Percentiles rank a stretch among this genome's conserved stretches.
phyloP scores from a whole-genome alignment of 306 rosid species.

The Cucurbita ficifolia region DNA sequence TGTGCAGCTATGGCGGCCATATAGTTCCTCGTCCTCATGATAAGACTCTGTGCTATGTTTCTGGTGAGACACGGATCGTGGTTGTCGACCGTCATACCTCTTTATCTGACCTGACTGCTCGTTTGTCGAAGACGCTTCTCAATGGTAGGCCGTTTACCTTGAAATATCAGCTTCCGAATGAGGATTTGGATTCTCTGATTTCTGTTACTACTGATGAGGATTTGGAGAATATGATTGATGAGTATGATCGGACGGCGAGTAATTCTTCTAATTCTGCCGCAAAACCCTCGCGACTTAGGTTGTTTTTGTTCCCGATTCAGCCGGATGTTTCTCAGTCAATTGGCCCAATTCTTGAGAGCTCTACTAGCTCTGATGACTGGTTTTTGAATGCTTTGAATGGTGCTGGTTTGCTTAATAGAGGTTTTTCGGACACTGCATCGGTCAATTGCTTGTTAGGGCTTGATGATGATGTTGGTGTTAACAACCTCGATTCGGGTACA shows the following conservation, averaged over 20 bases:
- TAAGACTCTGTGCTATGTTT: conserved; percentile 84
- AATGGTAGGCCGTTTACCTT: conserved; percentile 47
- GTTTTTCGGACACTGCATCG: conserved; percentile 71
- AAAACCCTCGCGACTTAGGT: conserved; percentile 67
- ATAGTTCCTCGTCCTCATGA: conserved; percentile 95
- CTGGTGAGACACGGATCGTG: conserved; percentile 82
- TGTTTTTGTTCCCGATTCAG: conserved; percentile 52
- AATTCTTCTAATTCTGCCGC: conserved; percentile 14
- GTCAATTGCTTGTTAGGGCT: conserved; percentile 67
- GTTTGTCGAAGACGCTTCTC: conserved; percentile 63
- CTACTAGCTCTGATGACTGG: conserved; percentile 73
- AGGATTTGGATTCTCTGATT: conserved; percentile 81
- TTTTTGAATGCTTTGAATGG: conserved; percentile 57
- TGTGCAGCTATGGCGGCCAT: conserved; percentile 98
- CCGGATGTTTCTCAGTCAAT: conserved; percentile 81
- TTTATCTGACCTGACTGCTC: conserved; percentile 53
- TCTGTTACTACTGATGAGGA: conserved; percentile 89
- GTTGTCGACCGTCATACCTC: conserved; percentile 61
- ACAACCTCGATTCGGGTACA: conserved; percentile 31
- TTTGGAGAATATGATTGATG: conserved; percentile 92
- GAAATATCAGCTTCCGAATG: conserved; percentile 85
- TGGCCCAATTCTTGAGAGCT: conserved; percentile 54
- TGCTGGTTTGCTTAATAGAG: conserved; percentile 51
- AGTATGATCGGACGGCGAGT: conserved; percentile 62
- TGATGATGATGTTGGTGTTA: conserved; percentile 40